A percentile compares a stretch with the other conserved stretches of the same genome.
Conservation (phyloP, 768 basidiomycete genomes). For the Amyloporia xantha region DNA sequence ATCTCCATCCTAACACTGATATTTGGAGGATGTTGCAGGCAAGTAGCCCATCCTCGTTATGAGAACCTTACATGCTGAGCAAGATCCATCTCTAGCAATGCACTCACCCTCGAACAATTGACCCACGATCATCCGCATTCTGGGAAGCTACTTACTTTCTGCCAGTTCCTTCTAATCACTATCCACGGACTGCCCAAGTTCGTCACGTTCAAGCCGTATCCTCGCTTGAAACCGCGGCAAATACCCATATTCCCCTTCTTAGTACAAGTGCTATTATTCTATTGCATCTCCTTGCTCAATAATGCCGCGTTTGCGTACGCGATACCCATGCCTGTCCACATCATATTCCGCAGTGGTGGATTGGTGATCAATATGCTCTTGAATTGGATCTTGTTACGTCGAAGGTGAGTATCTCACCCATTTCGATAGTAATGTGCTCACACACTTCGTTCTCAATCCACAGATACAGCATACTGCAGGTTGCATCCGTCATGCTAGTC, state of each 20-base stretch:
- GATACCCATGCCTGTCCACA: slow-evolving; percentile 90
- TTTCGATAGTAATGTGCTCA: background rate
- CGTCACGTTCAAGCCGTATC: slow-evolving; percentile 32
- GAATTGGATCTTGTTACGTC: slow-evolving; percentile 61
- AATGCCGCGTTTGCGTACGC: slow-evolving; percentile 85
- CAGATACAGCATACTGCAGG: slow-evolving; percentile 51
- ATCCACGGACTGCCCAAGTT: slow-evolving; percentile 66
- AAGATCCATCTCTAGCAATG: slow-evolving; percentile 47
- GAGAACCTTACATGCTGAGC: slow-evolving; percentile 1
- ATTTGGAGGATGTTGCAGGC: slow-evolving; percentile 90
- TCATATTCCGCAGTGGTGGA: slow-evolving; percentile 89
- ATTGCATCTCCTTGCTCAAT: slow-evolving; percentile 73
- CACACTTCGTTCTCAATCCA: background rate
- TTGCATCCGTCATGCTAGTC: slow-evolving; percentile 72
- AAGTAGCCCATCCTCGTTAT: slow-evolving; percentile 16
- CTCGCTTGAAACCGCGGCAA: slow-evolving; percentile 50
- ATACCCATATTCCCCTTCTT: slow-evolving; percentile 72
- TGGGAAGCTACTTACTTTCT: slow-evolving; percentile 81
- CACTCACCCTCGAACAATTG: slow-evolving; percentile 68
- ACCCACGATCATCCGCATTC: slow-evolving; percentile 61
- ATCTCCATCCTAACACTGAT: slow-evolving; percentile 60
- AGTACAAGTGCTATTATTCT: slow-evolving; percentile 78
- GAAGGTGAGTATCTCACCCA: slow-evolving; percentile 41
- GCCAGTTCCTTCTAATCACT: slow-evolving; percentile 77
- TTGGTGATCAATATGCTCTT: slow-evolving; percentile 78